These are phyloP conservation scores for Trapa bicornis DNA, from an alignment of 345 rosid genomes.

Conservation along the genomic window DNA sequence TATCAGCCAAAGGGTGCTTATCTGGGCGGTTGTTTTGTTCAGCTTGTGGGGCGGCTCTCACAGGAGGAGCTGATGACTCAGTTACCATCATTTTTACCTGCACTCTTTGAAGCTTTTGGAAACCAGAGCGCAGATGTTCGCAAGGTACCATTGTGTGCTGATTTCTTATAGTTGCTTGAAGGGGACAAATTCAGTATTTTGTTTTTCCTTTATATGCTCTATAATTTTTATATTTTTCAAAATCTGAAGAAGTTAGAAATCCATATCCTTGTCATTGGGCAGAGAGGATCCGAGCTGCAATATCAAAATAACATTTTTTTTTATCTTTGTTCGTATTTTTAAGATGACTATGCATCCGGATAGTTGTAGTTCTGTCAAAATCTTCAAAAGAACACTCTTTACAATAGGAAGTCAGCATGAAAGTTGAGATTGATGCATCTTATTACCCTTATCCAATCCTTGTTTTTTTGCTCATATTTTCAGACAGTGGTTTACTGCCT, in stretches of 20 bases:
- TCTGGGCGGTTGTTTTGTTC: constrained; percentile 15
- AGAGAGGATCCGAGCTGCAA: no score
- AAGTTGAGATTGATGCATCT: background rate
- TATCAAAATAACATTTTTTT: no score
- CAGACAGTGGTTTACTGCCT: constrained; percentile 98
- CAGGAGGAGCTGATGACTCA: constrained; percentile 78
- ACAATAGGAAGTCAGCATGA: background rate
- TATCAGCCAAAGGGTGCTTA: background rate
- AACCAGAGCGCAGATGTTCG: constrained; percentile 97
- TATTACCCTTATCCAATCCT: background rate
- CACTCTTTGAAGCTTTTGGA: constrained; percentile 93
- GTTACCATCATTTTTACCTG: constrained; percentile 80
- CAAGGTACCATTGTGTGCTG: constrained; percentile 38
- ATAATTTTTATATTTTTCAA: background rate
- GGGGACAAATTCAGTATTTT: background rate
- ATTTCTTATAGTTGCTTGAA: background rate
- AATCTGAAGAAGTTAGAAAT: no score
- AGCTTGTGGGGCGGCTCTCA: constrained; percentile 92
- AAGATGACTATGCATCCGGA: background rate
- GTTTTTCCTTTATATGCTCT: background rate
- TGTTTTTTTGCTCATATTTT: constrained; percentile 7
- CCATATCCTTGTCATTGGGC: no score
- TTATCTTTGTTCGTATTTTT: no score
- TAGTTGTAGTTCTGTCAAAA: background rate
- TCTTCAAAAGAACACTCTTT: background rate